A percentile compares a stretch with the other conserved stretches of the same genome.
Evolutionary conservation across 2,329 filamentous ascomycete genomes (phyloP).

Genomic region (Neonectria punicea): DNA sequence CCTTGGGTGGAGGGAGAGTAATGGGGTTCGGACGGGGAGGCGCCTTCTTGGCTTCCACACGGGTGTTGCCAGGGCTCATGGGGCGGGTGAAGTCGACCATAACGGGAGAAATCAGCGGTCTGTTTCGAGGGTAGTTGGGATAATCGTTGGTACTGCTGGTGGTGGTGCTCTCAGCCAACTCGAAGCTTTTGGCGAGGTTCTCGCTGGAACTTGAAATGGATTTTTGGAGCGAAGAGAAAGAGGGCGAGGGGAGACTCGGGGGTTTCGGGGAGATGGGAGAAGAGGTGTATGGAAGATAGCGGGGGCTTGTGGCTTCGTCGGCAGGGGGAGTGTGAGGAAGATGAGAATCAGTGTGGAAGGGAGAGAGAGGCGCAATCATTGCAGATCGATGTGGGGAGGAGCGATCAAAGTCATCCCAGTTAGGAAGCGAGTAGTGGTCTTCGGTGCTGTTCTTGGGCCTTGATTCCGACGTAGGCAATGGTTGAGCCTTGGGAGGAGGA

Average conservation of each 20-base stretch:
- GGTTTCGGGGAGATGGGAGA: slow-evolving; percentile 44
- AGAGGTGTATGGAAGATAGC: slow-evolving; percentile 38
- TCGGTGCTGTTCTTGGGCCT: slow-evolving; percentile 5
- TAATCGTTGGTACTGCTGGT: background rate
- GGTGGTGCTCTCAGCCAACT: slow-evolving; percentile 35
- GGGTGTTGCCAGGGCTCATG: slow-evolving; percentile 31
- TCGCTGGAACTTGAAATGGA: slow-evolving; percentile 48
- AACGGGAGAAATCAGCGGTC: slow-evolving; percentile 47
- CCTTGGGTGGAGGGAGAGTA: slow-evolving; percentile 41
- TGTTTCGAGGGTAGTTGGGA: slow-evolving; percentile 19
- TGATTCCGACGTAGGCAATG: slow-evolving; percentile 13
- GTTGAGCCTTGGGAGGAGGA: slow-evolving; percentile 29
- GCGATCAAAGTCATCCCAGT: slow-evolving; percentile 45
- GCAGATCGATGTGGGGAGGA: slow-evolving; percentile 47
- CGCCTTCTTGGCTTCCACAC: slow-evolving; percentile 47
- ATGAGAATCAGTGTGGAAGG: slow-evolving; percentile 32
- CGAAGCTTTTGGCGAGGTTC: slow-evolving; percentile 46
- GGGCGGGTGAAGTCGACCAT: slow-evolving; percentile 41
- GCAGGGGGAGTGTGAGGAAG: slow-evolving; percentile 24
- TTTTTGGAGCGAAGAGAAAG: slow-evolving; percentile 49
- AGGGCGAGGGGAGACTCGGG: slow-evolving; percentile 50
- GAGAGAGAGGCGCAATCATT: slow-evolving; percentile 49
- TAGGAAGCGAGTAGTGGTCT: slow-evolving; percentile 34
- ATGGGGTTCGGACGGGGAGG: slow-evolving; percentile 47
- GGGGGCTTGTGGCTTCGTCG: slow-evolving; percentile 29